Base-by-base conservation (phyloP, 768 basidiomycete genomes). In the Suillus hirtellus region DNA sequence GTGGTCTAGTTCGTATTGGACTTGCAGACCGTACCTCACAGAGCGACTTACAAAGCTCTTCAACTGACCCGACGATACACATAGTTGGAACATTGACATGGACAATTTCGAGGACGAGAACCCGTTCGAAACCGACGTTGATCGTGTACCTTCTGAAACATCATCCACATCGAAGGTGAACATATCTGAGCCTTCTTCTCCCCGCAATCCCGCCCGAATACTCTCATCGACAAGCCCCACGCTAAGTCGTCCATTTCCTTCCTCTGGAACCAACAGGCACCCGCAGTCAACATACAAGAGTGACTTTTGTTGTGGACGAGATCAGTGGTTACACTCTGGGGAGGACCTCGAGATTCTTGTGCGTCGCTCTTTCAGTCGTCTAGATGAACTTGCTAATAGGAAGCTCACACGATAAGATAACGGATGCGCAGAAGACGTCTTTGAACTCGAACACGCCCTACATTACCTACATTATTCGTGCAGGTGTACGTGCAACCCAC, bases 391-490 rank as follows among this genome's bases (percentile, higher is more conserved):
- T 54, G 49, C 42, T 17, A 47, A 64, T 69, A 49, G 71, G 14
- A 64, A 58, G 49, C 47, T 34, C 46, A 53, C 60, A 46, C 60
- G 71, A 73, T 63, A 74, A 97, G 95, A 98, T 99, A 67, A 85
- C 88, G 40, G 96, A 99, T 71, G 96, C 97, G 15, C 88, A 92
- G 77, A 99, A 99, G 86, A 99, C 96, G 31, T 86, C 90, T 14
- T 82, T 92, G 61, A 92, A 93, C 69, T 85, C 95, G n/a, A 86
- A 81, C 56, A 90, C 94, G 24, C 88, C 92, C 7, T 99, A 99
- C 74, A 99, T 99, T 74, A 86, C 90, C 63, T 99, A 99, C 80
- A 86, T 96, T 65, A 96, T 99, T 69, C 84, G 80, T 61, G 89
- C 95, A 52, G 95, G 95, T 69, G 95, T 96, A 71, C 74, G 82